Conservation (phyloP, 176 grass and related monocot genomes). For the Cenchrus americanus region DNA sequence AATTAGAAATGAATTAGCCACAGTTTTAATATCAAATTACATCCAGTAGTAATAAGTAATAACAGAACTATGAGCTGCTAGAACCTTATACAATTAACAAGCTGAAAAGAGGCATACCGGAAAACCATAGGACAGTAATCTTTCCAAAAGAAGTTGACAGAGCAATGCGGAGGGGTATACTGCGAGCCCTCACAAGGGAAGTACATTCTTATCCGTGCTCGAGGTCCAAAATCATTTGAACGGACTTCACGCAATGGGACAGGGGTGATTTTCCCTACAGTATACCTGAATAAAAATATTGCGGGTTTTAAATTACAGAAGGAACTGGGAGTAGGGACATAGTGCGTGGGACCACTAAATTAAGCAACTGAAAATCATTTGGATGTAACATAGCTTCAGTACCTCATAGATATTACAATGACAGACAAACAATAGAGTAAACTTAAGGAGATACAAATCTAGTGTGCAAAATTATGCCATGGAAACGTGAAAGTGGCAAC, state of each 20-base stretch:
- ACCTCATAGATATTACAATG: slow-evolving; percentile 9
- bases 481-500: neutral
- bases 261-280: slow-evolving; percentile 96
- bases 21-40: slow-evolving; percentile 1
- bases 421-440: slow-evolving; percentile 9
- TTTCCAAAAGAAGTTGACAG: slow-evolving; percentile 97
- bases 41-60: neutral
- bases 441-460: neutral
- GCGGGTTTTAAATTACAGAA: slow-evolving; percentile 22
- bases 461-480: neutral
- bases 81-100: slow-evolving; percentile 23
- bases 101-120: slow-evolving; percentile 56
- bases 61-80: slow-evolving; percentile 2
- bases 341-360: neutral
- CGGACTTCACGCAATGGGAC: slow-evolving; percentile 96
- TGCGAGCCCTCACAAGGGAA: slow-evolving; percentile 90
- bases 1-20: slow-evolving; percentile 8
- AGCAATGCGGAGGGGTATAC: slow-evolving; percentile 91
- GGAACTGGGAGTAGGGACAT: neutral
- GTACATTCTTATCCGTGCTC: slow-evolving; percentile 89
- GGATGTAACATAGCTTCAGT: neutral
- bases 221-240: slow-evolving; percentile 93
- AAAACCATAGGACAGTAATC: slow-evolving; percentile 99
- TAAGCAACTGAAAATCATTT: slow-evolving; percentile 1
- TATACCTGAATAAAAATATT: slow-evolving; percentile 70